Conservation (phyloP, 257 asterid species). For the Cordia subcordata region DNA sequence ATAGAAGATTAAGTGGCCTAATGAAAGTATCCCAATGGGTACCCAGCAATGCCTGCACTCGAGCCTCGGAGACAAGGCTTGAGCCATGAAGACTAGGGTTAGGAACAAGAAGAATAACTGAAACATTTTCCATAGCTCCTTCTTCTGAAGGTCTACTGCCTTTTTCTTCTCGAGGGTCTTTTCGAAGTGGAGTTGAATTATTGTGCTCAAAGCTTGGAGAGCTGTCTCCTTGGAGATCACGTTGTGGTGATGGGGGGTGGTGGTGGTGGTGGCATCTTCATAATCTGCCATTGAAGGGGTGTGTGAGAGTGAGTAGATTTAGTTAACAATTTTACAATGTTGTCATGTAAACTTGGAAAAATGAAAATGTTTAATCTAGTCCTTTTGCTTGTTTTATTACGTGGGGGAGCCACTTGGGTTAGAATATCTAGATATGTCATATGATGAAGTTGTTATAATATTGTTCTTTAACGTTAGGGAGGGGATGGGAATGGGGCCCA, state of each 20-base stretch:
- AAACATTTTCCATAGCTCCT: slow-evolving; percentile 82
- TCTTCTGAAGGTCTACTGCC: slow-evolving; percentile 78
- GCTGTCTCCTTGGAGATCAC: slow-evolving; percentile 61
- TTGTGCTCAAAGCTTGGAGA: slow-evolving; percentile 84
- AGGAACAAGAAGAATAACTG: slow-evolving; percentile 83
- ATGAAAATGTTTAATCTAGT: no score
- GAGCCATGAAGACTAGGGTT: slow-evolving; percentile 46
- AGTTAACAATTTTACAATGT: neutral
- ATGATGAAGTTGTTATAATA: no score
- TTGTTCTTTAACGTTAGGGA: no score
- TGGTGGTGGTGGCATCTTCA: slow-evolving; percentile 26
- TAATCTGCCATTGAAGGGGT: slow-evolving; percentile 65
- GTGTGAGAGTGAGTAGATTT: neutral
- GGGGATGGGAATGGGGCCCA: no score
- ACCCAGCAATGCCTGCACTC: slow-evolving; percentile 93
- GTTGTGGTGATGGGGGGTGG: slow-evolving; percentile 27
- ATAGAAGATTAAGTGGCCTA: slow-evolving; percentile 78
- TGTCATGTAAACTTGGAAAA: no score
- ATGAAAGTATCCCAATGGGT: slow-evolving; percentile 78
- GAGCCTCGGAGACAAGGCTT: slow-evolving; percentile 51
- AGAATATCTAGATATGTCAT: no score
- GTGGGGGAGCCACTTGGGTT: no score
- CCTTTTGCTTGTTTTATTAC: no score
- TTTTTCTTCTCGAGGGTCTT: slow-evolving; percentile 90
- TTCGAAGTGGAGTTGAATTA: slow-evolving; percentile 95